Evolutionary conservation across 1,139 yeast species (phyloP).

Genomic region (Magnusiomyces clavatus): DNA sequence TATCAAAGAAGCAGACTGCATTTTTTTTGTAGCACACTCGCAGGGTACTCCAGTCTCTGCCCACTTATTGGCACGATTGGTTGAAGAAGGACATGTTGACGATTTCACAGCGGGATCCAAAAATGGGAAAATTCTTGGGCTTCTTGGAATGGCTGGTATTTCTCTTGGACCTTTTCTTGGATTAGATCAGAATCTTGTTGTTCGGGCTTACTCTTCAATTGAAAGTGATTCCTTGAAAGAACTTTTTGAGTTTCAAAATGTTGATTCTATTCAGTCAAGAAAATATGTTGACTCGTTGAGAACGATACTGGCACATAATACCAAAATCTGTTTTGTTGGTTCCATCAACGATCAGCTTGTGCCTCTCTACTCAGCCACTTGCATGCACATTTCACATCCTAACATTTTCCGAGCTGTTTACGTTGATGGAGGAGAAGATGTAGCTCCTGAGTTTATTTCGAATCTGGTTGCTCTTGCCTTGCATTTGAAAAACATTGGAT

Average conservation of each 20-base stretch:
- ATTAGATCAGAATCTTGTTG: constrained; percentile 70
- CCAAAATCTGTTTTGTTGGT: constrained; percentile 74
- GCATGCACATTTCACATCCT: constrained; percentile 80
- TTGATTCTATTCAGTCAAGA: constrained; percentile 61
- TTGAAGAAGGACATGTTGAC: constrained; percentile 59
- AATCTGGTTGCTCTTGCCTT: constrained; percentile 42
- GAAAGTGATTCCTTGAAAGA: constrained; percentile 83
- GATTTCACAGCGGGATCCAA: constrained; percentile 13
- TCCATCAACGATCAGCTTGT: constrained; percentile 88
- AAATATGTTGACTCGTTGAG: constrained; percentile 63
- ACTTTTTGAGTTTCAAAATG: constrained; percentile 78
- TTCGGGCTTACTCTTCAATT: constrained; percentile 82
- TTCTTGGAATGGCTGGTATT: constrained; percentile 92
- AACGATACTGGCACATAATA: constrained; percentile 58
- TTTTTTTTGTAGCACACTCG: constrained; percentile 86
- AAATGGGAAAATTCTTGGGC: constrained; percentile 40
- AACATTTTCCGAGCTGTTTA: constrained; percentile 84
- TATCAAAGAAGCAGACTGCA: constrained; percentile 69
- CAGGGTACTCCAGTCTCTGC: constrained; percentile 94
- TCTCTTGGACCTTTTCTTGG: constrained; percentile 93
- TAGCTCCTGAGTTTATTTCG: constrained; percentile 47
- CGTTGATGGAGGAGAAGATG: constrained; percentile 59
- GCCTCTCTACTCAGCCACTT: constrained; percentile 82
- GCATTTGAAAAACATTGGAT: constrained; percentile 32
- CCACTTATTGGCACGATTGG: constrained; percentile 61